These are phyloP conservation scores for Claviceps pazoutovae DNA, from an alignment of 2,329 filamentous ascomycete genomes.

Conservation along the genomic window DNA sequence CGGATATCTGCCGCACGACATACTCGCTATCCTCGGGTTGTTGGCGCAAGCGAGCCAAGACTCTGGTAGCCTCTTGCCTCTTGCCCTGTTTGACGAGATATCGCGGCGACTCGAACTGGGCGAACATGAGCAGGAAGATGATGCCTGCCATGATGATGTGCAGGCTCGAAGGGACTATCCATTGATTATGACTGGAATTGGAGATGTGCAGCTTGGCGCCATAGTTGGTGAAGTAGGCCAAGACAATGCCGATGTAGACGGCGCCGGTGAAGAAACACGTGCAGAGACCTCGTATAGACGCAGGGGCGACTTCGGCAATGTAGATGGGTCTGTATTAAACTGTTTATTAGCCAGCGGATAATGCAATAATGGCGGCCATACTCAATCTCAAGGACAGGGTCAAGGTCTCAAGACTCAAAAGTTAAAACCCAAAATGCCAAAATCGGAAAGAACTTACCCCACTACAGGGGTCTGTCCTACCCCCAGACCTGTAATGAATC, in stretches of 20 bases:
- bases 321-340: conserved; percentile 41
- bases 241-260: conserved; percentile 65
- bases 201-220: conserved; percentile 38
- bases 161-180: conserved; percentile 57
- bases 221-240: conserved; percentile 66
- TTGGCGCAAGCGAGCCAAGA: conserved; percentile 44
- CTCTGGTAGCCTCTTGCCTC: conserved; percentile 40
- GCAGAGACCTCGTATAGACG: conserved; percentile 56
- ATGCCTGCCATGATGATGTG: conserved; percentile 66
- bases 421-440: background rate
- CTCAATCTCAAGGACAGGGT: too few species aligned
- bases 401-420: too few species aligned
- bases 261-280: conserved; percentile 40
- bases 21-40: conserved; percentile 47
- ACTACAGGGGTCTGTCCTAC: conserved; percentile 55
- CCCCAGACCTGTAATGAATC: conserved; percentile 52
- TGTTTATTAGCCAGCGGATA: too few species aligned
- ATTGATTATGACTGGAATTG: conserved; percentile 31
- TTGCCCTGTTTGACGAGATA: conserved; percentile 54
- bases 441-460: conserved; percentile 21
- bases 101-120: conserved; percentile 56
- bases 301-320: conserved; percentile 57
- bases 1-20: conserved; percentile 44
- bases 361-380: too few species aligned
- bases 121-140: conserved; percentile 55